Base-by-base conservation (phyloP, 108 stramenopile genomes). In the Pseudonitzschia pungens region DNA sequence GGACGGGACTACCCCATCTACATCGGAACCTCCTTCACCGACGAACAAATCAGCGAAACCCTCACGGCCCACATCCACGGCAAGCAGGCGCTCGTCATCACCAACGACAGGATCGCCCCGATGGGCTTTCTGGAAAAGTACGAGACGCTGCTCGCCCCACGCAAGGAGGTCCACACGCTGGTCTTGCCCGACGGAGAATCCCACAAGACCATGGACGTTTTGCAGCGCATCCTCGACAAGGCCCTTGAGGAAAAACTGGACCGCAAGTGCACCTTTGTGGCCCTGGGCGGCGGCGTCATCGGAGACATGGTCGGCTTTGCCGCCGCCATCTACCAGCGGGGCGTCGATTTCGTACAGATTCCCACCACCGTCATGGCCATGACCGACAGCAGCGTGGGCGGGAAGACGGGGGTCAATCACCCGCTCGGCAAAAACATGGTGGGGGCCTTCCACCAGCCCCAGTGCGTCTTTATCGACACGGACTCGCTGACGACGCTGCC, bases 331-430 rank as follows among this genome's bases (percentile, higher is more conserved):
- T 98, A 96, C 83, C 95, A 95, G 76, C 86, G 99, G 33, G 99
- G 99, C 31, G 91, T 99, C 68, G 90, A 96, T 58, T 97, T 99
- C 75, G 84, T 98, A 69, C 97, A 98, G 73, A 85, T 94, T 9
- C 99, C 99, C 52, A 99, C 99, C 28, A 98, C 99, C 20, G 92
- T 99, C 75, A 98, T 99, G 96, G 99, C 99, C 43, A 98, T 98
- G 97, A 98, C 98, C 12, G 99, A 99, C 85, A 87, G 87, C 24
- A 89, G 91, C 52, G 97, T 99, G 29, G 99, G 99, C 31, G 99
- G 99, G 53, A 99, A 99, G 84, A 99, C 99, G 0, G 97, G 93
- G 33, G 97, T 99, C 75, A 98, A 99, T 72, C 97, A 96, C 74
- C 88, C 96, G 26, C 79, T 87, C 32, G 99, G 97, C 59, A 99